Conservation (phyloP, 2,329 filamentous ascomycete species). For the Clonostachys rhizophaga region DNA sequence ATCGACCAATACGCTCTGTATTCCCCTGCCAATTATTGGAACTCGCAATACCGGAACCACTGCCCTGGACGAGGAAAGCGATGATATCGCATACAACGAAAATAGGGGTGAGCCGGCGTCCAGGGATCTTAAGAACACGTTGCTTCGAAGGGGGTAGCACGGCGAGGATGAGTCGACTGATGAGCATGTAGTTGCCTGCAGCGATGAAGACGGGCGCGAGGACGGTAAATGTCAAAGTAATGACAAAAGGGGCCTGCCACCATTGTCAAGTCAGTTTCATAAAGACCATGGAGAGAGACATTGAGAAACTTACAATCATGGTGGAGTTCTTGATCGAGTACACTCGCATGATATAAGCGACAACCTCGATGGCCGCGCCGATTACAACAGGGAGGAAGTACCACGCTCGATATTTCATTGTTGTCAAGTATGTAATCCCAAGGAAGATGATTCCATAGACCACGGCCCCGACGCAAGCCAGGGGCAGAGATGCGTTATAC, state of each 20-base stretch:
- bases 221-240: slow-evolving; percentile 34
- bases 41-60: slow-evolving; percentile 35
- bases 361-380: slow-evolving; percentile 33
- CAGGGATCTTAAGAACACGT: slow-evolving; percentile 26
- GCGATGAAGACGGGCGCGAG: slow-evolving; percentile 43
- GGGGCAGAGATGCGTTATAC: slow-evolving; percentile 35
- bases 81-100: slow-evolving; percentile 41
- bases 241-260: slow-evolving; percentile 26
- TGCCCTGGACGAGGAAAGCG: slow-evolving; percentile 36
- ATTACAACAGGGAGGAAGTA: slow-evolving; percentile 37
- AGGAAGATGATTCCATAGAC: slow-evolving; percentile 31
- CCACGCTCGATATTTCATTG: slow-evolving; percentile 31
- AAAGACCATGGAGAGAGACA: neutral
- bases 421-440: slow-evolving; percentile 31
- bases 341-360: slow-evolving; percentile 30
- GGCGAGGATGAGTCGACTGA: slow-evolving; percentile 36
- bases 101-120: slow-evolving; percentile 32
- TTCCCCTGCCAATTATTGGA: slow-evolving; percentile 34
- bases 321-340: slow-evolving; percentile 25
- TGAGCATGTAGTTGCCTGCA: slow-evolving; percentile 44
- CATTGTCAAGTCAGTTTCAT: too few relatives aligned
- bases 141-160: slow-evolving; percentile 24
- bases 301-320: slow-evolving; percentile 20
- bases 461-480: slow-evolving; percentile 32
- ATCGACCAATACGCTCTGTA: slow-evolving; percentile 27